These are phyloP conservation scores for Aspergillus ellipticus DNA, from an alignment of 495 filamentous ascomycete genomes.

Conservation along the genomic window DNA sequence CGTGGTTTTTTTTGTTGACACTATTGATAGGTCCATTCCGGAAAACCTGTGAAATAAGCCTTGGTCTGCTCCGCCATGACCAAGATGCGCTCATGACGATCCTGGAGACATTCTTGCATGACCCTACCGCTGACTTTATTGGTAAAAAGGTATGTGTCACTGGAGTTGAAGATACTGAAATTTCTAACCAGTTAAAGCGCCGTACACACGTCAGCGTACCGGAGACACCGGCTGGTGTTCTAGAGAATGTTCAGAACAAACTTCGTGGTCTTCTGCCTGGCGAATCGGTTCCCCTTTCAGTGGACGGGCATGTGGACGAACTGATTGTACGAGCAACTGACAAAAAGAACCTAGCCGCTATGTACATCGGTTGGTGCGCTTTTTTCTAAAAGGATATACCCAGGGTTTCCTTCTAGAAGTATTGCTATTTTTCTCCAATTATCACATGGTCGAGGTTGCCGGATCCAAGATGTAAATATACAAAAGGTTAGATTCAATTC, in stretches of 20 bases:
- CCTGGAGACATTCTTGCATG: slow-evolving; percentile 92
- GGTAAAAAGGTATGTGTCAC: slow-evolving; percentile 55
- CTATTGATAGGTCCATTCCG: slow-evolving; percentile 69
- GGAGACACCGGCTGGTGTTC: slow-evolving; percentile 81
- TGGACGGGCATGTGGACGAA: slow-evolving; percentile 94
- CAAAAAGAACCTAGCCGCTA: slow-evolving; percentile 69
- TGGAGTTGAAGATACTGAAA: not conserved
- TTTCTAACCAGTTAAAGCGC: slow-evolving; percentile 41
- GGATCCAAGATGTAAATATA: too few species aligned
- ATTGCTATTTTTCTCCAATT: too few species aligned
- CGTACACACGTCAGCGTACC: slow-evolving; percentile 59
- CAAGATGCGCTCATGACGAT: slow-evolving; percentile 96
- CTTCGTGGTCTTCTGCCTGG: slow-evolving; percentile 76
- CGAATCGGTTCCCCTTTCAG: slow-evolving; percentile 85
- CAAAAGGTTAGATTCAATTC: too few species aligned
- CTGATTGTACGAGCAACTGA: slow-evolving; percentile 80
- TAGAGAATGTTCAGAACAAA: slow-evolving; percentile 85
- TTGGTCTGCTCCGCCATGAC: slow-evolving; percentile 79
- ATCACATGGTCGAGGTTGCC: too few species aligned
- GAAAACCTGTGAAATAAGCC: slow-evolving; percentile 81
- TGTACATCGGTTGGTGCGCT: slow-evolving; percentile 99
- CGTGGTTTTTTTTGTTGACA: not conserved
- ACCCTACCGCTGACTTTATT: slow-evolving; percentile 92
- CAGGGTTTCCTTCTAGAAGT: not conserved
- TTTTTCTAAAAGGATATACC: slow-evolving; percentile 59